Base-by-base conservation (phyloP, 2,329 filamentous ascomycete species). In the Cladosporium austrohemisphaericum region DNA sequence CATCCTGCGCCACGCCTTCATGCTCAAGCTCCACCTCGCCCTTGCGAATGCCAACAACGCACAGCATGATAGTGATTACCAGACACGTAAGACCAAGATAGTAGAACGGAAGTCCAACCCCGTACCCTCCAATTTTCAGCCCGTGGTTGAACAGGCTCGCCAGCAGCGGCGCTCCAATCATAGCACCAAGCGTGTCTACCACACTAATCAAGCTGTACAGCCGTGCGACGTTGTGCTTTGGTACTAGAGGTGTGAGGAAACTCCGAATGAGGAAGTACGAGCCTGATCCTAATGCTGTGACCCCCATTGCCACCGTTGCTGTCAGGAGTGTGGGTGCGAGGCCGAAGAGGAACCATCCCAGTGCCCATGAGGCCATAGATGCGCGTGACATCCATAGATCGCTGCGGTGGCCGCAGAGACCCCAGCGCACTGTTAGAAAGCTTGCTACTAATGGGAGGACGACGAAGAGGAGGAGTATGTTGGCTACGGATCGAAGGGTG, bases 181-280 rank as follows among this genome's bases (percentile, higher is more conserved):
- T 70, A 2, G 71, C 55, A n/a, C 77, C 74, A 9, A 73, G 32
- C 7, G 71, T 74, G 52, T 82, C 77, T 25, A 76, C 59, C 19
- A 79, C 67, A 2, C 72, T 69, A 8, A 82, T 66, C 3, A 76
- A 65, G 4, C 74, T 76, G 58, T 80, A 82, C 19, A 80, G 64
- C 0, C 74, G 73, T 18, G 76, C 79, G 10, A 80, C 68, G 4
- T 79, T 74, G 51, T 78, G 72, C 18, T 73, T 69, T 55, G 78
- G 76, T 10, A 82, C 75, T 9, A 81, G 59, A 8, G 71, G 69
- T 36, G 75, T 79, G n/a, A 80, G 60, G 5, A 81, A 61, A 3
- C 73, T 75, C 26, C 79, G 70, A 14, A 75, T 60, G 1, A 79
- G 58, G 0, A 72, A 57, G 0, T 57, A 44, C 37, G 74, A 69